Conservation (phyloP, 441 rosid species). For the Omphalea diandra region DNA sequence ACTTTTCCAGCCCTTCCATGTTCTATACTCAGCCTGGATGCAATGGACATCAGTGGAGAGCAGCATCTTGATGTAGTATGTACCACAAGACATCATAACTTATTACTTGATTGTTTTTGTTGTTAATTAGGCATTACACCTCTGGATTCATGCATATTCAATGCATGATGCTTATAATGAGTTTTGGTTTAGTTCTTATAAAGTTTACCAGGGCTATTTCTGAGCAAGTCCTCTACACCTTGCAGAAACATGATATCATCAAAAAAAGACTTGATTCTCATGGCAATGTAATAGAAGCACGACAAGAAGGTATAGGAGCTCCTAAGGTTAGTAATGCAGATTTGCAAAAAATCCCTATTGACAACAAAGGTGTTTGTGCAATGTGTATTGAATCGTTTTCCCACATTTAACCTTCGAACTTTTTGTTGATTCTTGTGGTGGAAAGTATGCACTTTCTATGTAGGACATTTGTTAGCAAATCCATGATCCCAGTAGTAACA, state of each 20-base stretch:
- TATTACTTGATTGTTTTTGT: neutral
- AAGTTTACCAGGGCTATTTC: neutral
- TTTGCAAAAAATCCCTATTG: neutral
- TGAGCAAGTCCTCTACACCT: neutral
- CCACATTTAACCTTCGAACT: neutral
- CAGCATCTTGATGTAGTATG: slow-evolving; percentile 93
- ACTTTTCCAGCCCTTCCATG: slow-evolving; percentile 96
- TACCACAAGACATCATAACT: slow-evolving; percentile 5
- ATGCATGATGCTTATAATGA: neutral
- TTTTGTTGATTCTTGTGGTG: neutral
- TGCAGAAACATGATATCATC: slow-evolving; percentile 87
- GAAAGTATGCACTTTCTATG: neutral
- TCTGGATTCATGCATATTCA: neutral
- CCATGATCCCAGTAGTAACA: neutral
- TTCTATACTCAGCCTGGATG: slow-evolving; percentile 90
- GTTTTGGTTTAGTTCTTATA: neutral
- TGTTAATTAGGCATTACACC: neutral
- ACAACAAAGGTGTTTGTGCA: neutral
- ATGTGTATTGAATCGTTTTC: neutral
- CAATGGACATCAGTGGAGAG: slow-evolving; percentile 97
- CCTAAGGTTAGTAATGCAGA: slow-evolving; percentile 59
- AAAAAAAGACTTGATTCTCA: slow-evolving; percentile 76
- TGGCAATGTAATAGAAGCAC: slow-evolving; percentile 78
- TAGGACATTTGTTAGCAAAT: neutral
- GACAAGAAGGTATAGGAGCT: slow-evolving; percentile 84